Base-by-base conservation (phyloP, 129 eudicot species). In the Smallanthus sonchifolius region DNA sequence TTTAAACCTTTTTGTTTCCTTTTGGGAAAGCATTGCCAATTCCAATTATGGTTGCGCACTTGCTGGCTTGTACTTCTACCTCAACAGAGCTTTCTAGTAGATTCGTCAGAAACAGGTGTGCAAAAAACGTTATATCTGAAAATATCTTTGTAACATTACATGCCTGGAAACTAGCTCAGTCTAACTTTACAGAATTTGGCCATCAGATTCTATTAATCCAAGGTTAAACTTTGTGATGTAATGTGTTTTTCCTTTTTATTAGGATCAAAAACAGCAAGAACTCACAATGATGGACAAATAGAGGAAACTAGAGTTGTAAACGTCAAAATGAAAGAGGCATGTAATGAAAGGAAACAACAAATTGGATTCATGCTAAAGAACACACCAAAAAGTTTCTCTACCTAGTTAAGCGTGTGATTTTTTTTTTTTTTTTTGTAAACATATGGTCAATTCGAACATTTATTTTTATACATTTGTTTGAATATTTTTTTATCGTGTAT, bases 11-110 rank as follows among this genome's bases (percentile, higher is more conserved):
- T 7, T 48, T 36, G n/a, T 13, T 13, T 36, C 75, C 76, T 91
- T 79, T 71, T 92, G 90, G 98, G 82, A 73, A 74, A 73, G 97
- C 88, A 40, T 83, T 94, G 87, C 99, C 99, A 24, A 81, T 90
- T 66, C 97, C 87, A 6, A 79, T 91, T 44, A 97, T 74, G 16
- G 90, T 91, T 54, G 99, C 7, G 91, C 87, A 8, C 92, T 94
- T 37, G 86, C 57, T 76, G 99, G 75, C 37, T 68, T 94, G 44
- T 94, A 91, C 83, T 88, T 88, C 75, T 94, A 91, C 76, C 75
- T 94, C 79, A 94, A 94, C 86, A 85, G 68, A 87, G 78, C 78
- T 61, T 81, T 74, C 84, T 84, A 80, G 83, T 52, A 28, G 30
- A 14, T 19, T 34, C 6, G 30, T 59, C 15, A 0, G 16, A 70